phyloP scores from a whole-genome alignment of 1,284 basidiomycete genomes.

The Neonothopanus nambi region DNA sequence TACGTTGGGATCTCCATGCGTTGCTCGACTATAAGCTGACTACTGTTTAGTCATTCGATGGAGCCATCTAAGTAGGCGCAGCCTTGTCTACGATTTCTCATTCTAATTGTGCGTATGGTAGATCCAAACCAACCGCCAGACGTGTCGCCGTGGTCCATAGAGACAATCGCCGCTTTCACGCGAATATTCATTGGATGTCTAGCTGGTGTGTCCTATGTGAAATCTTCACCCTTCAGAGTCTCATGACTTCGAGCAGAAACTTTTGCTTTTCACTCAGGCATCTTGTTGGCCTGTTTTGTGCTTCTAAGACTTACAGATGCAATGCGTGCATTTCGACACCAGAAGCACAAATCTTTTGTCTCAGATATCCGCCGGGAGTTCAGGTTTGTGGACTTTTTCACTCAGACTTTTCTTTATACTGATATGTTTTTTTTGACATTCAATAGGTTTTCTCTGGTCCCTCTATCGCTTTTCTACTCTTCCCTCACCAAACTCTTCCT shows the following conservation, averaged over 20 bases:
- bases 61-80: conserved; percentile 59
- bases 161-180: conserved; percentile 50
- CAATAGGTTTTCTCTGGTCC: conserved; percentile 68
- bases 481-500: conserved; percentile 87
- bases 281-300: conserved; percentile 56
- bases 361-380: conserved; percentile 67
- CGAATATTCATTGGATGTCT: conserved; percentile 64
- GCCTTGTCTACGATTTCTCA: conserved; percentile 5
- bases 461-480: conserved; percentile 83
- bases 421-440: conserved; percentile 3
- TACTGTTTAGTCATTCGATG: conserved; percentile 65
- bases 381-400: conserved; percentile 26
- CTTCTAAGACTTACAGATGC: conserved; percentile 44
- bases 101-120: conserved; percentile 21
- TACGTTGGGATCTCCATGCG: conserved; percentile 35
- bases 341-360: conserved; percentile 8
- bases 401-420: background rate
- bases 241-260: conserved; percentile 52
- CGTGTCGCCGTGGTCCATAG: conserved; percentile 45
- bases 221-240: background rate
- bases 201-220: conserved; percentile 41
- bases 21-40: background rate
- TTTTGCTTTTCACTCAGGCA: conserved; percentile 66
- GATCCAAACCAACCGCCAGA: conserved; percentile 37
- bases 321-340: background rate